A percentile compares a stretch with the other conserved stretches of the same genome.
Evolutionary conservation across 805 yeast species (phyloP).

Genomic region (Saccharomycopsis olivae): DNA sequence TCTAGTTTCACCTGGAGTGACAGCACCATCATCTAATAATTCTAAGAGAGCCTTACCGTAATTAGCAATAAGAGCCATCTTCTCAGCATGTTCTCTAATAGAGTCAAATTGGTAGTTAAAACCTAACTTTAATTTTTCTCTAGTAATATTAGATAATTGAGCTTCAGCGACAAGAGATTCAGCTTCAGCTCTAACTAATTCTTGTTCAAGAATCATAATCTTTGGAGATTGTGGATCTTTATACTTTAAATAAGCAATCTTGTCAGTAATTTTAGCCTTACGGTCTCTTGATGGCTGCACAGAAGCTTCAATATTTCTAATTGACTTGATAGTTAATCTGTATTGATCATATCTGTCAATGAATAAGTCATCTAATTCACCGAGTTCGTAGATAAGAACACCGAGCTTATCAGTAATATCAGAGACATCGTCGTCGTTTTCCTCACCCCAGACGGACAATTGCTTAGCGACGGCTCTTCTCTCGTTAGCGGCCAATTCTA

Average conservation of each 20-base stretch:
- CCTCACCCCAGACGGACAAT: conserved; percentile 79
- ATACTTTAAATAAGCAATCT: conserved; percentile 74
- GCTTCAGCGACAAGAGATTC: conserved; percentile 89
- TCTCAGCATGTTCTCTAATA: conserved; percentile 76
- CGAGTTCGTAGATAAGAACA: conserved; percentile 70
- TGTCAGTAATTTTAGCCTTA: conserved; percentile 75
- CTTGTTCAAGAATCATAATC: conserved; percentile 75
- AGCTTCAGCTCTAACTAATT: conserved; percentile 85
- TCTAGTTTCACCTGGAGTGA: conserved; percentile 88
- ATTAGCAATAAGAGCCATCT: conserved; percentile 77
- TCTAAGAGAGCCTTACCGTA: conserved; percentile 82
- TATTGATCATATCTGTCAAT: conserved; percentile 81
- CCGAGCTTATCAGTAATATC: conserved; percentile 85
- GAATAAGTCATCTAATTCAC: conserved; percentile 80
- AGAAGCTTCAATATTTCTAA: conserved; percentile 77
- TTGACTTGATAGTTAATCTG: conserved; percentile 70
- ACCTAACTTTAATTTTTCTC: conserved; percentile 79
- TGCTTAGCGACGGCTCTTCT: conserved; percentile 77
- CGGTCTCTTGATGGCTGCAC: conserved; percentile 85
- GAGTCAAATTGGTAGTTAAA: conserved; percentile 80
- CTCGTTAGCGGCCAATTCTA: conserved; percentile 68
- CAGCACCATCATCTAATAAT: conserved; percentile 74
- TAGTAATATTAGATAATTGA: conserved; percentile 77
- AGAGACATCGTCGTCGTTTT: conserved; percentile 74
- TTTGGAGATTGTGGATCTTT: conserved; percentile 78